phyloP scores from a whole-genome alignment of 1,284 basidiomycete genomes.

The Apiotrichum gracile region DNA sequence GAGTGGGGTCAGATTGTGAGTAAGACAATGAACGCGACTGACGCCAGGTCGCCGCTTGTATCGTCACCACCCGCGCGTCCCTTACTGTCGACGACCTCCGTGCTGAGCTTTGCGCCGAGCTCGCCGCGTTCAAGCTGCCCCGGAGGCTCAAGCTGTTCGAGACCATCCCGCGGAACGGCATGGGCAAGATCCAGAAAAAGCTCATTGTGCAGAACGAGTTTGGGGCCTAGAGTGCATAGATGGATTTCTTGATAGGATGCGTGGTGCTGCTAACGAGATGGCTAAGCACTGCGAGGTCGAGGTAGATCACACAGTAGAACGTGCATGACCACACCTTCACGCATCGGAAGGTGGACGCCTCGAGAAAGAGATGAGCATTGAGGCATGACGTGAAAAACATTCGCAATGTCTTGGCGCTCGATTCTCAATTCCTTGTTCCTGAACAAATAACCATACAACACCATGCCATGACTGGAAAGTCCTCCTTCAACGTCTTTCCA shows the following conservation, averaged over 20 bases:
- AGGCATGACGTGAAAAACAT: no score
- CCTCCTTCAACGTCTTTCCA: background rate
- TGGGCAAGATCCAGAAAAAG: conserved; percentile 35
- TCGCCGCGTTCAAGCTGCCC: conserved; percentile 41
- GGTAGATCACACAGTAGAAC: no score
- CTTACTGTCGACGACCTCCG: conserved; percentile 19
- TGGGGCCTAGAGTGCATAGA: background rate
- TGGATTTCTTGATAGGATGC: no score
- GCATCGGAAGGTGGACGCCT: no score
- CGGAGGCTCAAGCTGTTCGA: conserved; percentile 34
- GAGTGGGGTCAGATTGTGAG: conserved; percentile 44
- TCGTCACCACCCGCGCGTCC: conserved; percentile 19
- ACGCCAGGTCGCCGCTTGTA: conserved; percentile 21
- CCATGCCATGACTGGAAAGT: background rate
- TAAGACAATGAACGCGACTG: background rate
- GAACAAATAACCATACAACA: no score
- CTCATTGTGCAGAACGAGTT: conserved; percentile 21
- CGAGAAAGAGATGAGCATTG: no score
- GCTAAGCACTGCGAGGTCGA: no score
- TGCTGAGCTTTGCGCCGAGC: conserved; percentile 22
- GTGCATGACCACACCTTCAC: no score
- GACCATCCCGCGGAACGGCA: conserved; percentile 34
- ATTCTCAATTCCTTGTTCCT: no score
- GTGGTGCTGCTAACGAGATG: no score
- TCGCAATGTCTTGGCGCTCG: no score